Evolutionary conservation across 2,329 filamentous ascomycete species (phyloP).

Genomic region (Aspergillus eucalypticola): DNA sequence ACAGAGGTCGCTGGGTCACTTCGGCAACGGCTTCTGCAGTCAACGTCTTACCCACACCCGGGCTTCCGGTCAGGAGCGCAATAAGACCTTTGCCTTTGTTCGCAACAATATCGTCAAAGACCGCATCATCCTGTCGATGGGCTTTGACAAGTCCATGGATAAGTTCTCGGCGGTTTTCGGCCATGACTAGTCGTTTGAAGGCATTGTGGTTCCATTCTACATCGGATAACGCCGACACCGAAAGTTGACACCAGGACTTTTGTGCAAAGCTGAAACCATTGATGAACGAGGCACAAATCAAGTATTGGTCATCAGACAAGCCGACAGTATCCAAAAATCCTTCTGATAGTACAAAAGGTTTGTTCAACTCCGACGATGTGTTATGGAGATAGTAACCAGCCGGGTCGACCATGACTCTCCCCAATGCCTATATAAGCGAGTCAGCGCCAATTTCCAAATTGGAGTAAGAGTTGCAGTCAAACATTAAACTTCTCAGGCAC

Average conservation of each 20-base stretch:
- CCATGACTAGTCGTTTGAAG: conserved; percentile 1
- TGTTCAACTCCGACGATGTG: background rate
- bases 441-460: background rate
- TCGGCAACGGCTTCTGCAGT: conserved; percentile 9
- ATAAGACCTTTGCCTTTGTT: conserved; percentile 3
- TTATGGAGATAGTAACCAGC: conserved; percentile 1
- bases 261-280: background rate
- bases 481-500: conserved; percentile 3
- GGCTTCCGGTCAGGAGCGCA: background rate
- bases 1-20: background rate
- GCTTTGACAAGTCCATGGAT: background rate
- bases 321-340: background rate
- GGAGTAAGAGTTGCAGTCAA: background rate
- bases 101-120: conserved; percentile 2
- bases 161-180: background rate
- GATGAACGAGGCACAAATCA: conserved; percentile 1
- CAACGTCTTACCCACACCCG: conserved; percentile 1
- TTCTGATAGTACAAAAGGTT: background rate
- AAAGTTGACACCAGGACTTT: conserved; percentile 2
- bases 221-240: background rate
- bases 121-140: background rate
- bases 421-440: background rate
- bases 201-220: conserved; percentile 4
- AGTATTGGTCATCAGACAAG: background rate
- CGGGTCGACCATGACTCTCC: conserved; percentile 3